Evolutionary conservation across 2,329 filamentous ascomycete genomes (phyloP).

Genomic region (Chaetomium sp.): DNA sequence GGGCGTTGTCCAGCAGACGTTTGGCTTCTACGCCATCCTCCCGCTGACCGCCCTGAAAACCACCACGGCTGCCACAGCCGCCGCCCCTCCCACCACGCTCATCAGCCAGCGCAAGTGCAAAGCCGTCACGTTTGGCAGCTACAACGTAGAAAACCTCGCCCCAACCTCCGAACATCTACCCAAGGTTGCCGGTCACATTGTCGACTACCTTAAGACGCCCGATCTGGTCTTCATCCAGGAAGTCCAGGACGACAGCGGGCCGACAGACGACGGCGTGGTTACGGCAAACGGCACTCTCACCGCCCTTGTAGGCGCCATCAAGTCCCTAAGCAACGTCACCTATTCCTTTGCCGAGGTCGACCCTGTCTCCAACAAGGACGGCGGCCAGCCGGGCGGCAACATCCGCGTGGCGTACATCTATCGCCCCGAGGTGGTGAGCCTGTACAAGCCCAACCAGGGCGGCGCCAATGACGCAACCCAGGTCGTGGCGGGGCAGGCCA

Average conservation of each 20-base stretch:
- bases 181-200: conserved; percentile 66
- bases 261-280: conserved; percentile 60
- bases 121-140: conserved; percentile 64
- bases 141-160: conserved; percentile 71
- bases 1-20: conserved; percentile 66
- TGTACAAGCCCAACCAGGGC: conserved; percentile 62
- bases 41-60: conserved; percentile 61
- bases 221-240: conserved; percentile 71
- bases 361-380: conserved; percentile 62
- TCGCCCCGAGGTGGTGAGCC: conserved; percentile 59
- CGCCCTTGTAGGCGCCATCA: conserved; percentile 57
- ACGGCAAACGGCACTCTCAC: conserved; percentile 61
- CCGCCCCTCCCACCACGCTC: conserved; percentile 56
- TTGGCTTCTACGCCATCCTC: conserved; percentile 70
- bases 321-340: conserved; percentile 48
- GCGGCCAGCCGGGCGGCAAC: conserved; percentile 69
- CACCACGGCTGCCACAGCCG: conserved; percentile 47
- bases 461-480: conserved; percentile 56
- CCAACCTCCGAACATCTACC: conserved; percentile 58
- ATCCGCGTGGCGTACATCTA: conserved; percentile 73
- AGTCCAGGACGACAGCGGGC: conserved; percentile 67
- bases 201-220: conserved; percentile 62
- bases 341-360: conserved; percentile 64
- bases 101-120: conserved; percentile 58
- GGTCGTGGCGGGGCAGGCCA: conserved; percentile 50